Percentiles rank a stretch among this genome's conserved stretches.
Conservation (phyloP, 192 early-diverging fungal species). For the Umbelopsis sp. region DNA sequence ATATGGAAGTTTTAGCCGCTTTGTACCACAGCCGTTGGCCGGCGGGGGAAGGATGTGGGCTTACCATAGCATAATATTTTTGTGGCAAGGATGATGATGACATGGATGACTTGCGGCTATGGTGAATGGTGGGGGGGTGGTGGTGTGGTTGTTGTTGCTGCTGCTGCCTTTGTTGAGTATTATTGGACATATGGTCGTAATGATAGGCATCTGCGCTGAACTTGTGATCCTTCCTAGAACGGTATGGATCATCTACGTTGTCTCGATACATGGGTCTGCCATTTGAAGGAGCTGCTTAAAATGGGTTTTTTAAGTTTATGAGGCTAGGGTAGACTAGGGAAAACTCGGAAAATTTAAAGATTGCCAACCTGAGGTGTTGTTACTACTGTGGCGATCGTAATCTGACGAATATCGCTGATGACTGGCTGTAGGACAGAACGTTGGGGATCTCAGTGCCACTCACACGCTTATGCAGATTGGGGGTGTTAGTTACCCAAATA, state of each 20-base stretch:
- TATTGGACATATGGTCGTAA: slow-evolving; percentile 20
- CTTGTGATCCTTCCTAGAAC: slow-evolving; percentile 17
- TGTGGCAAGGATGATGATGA: neutral
- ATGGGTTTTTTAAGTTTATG: neutral
- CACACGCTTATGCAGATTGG: too few species aligned
- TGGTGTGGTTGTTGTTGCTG: neutral
- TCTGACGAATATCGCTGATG: neutral
- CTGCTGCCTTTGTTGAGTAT: slow-evolving; percentile 13
- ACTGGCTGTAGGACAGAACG: neutral
- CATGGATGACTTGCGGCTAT: neutral
- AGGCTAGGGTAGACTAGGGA: too few species aligned
- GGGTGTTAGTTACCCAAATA: too few species aligned
- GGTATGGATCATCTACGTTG: slow-evolving; percentile 4
- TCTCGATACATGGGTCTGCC: neutral
- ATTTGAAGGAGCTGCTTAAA: neutral
- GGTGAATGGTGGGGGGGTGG: neutral
- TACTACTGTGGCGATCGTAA: neutral
- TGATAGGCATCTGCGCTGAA: neutral
- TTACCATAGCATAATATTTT: slow-evolving; percentile 12
- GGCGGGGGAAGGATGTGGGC: too few species aligned
- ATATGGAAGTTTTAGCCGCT: too few species aligned
- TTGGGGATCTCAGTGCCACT: too few species aligned
- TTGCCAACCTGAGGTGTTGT: neutral
- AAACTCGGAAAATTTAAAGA: too few species aligned
- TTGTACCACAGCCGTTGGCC: too few species aligned